Evolutionary conservation across 2,329 filamentous ascomycete species (phyloP), one percentile per base, ranked within the genome.

Genomic region (Graphilbum sp.): DNA sequence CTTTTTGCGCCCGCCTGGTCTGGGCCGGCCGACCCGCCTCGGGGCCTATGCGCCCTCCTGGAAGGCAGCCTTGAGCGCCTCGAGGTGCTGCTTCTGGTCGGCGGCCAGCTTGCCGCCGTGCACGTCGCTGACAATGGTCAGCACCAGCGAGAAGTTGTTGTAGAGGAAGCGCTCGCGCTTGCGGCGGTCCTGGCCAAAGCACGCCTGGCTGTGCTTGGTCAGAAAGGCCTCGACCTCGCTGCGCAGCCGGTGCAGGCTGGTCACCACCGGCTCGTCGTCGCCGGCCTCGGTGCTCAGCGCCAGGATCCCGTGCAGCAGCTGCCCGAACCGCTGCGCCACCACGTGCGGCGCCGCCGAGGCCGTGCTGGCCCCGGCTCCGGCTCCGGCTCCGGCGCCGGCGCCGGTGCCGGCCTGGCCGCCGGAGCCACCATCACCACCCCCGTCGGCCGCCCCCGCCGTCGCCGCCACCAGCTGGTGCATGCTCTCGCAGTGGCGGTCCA

Each of bases 61-160:
- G 48, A 73, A 71, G 20, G 64, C 63, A 38, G 55, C 57, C 56
- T 77, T 79, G 47, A 85, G 54, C 39, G 63, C 63, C 52, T 81
- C 78, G 54, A 90, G 87, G 57, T 86, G 72, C 47, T 65, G 66
- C 57, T 78, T 77, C 55, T 88, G 76, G 51, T 94, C 86, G 19
- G 63, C 61, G 1, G 80, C 73, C 50, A 88, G 55, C 54, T 82
- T 83, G 4, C 84, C 84, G 11, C 69, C 66, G 34, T 44, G 37
- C 5, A 74, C 69, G 49, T 88, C 80, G 51, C 80, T 75, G 46
- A 98, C 81, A 44, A 98, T 95, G 11, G 90, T 95, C 50, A 85
- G 66, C n/a, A 98, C 72, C 45, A 98, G 65, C 38, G 84, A 92
- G 57, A 93, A 96, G 56, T 98, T 98, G 54, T 96, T 98, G 53